Percentiles rank a stretch among this genome's conserved stretches.
Evolutionary conservation across 2,329 filamentous ascomycete genomes (phyloP).

Genomic region (Endocalyx cinctus): DNA sequence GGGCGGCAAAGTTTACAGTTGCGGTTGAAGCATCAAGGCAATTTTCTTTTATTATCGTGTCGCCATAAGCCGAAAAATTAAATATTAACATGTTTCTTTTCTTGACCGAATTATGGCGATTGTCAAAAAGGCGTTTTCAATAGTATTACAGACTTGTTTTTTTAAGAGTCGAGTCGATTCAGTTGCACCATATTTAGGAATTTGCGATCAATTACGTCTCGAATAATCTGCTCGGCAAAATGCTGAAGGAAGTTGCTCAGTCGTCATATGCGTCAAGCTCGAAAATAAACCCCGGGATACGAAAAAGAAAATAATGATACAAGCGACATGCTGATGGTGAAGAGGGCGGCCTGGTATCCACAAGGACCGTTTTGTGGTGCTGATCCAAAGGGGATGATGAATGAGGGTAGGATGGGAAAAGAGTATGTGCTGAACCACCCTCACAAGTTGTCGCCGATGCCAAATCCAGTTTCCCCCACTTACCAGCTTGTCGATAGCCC

Average conservation of each 20-base stretch:
- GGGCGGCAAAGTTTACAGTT: too few species aligned
- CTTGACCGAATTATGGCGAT: too few species aligned
- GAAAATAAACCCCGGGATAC: constrained; percentile 27
- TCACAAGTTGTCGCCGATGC: too few species aligned
- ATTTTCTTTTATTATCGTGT: constrained; percentile 14
- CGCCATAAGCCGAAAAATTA: constrained; percentile 14
- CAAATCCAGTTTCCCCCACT: too few species aligned
- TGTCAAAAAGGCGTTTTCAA: too few species aligned
- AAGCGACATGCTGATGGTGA: constrained; percentile 27
- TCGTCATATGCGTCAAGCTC: constrained; percentile 31
- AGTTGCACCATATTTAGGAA: constrained; percentile 31
- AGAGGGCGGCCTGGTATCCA: constrained; percentile 25
- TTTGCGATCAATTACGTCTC: constrained; percentile 35
- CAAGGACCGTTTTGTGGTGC: constrained; percentile 17
- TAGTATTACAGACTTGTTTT: too few species aligned
- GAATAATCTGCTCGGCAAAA: constrained; percentile 27
- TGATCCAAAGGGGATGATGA: constrained; percentile 19
- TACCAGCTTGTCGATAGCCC: too few species aligned
- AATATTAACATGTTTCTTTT: too few species aligned
- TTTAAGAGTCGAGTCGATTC: constrained; percentile 30
- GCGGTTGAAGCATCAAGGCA: too few species aligned
- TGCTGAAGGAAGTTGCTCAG: constrained; percentile 27
- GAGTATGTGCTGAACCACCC: too few species aligned
- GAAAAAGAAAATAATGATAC: constrained; percentile 31
- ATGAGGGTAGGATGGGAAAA: background rate